Conservation (phyloP, 306 rosid species). For the Fagus crenata region DNA sequence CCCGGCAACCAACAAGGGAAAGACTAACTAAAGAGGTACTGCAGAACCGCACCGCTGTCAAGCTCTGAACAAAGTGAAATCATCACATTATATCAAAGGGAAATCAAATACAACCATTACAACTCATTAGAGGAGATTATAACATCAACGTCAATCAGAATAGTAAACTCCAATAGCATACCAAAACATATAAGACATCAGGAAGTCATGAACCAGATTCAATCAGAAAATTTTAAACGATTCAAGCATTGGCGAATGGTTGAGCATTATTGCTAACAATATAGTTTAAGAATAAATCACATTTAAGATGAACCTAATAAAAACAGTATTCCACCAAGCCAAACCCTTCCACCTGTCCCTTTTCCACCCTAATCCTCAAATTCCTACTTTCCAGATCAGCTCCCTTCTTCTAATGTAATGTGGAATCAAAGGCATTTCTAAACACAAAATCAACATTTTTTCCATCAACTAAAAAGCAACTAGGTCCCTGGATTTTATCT, state of each 20-base stretch:
- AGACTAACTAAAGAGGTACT: slow-evolving; percentile 77
- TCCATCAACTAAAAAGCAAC: not conserved
- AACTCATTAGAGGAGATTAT: not conserved
- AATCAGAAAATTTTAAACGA: not conserved
- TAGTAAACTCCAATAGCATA: not conserved
- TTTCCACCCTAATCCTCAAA: not conserved
- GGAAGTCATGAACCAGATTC: not conserved
- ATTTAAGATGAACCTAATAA: not conserved
- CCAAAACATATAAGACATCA: not conserved
- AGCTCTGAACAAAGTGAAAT: slow-evolving; percentile 59
- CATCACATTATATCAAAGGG: slow-evolving; percentile 22
- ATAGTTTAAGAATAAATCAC: not conserved
- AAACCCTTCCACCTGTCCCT: slow-evolving; percentile 1
- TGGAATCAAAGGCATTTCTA: not conserved
- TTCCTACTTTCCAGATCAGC: not conserved
- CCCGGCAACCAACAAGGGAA: slow-evolving; percentile 95
- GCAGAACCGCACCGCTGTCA: slow-evolving; percentile 73
- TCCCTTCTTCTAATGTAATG: not conserved
- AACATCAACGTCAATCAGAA: not conserved
- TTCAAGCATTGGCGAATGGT: not conserved
- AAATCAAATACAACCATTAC: not conserved
- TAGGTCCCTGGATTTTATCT: not conserved
- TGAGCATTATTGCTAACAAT: not conserved
- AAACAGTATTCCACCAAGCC: not conserved
- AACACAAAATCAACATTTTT: not conserved